Conservation (phyloP, 371 early-diverging fungal species). For the Fennellomyces sp. region DNA sequence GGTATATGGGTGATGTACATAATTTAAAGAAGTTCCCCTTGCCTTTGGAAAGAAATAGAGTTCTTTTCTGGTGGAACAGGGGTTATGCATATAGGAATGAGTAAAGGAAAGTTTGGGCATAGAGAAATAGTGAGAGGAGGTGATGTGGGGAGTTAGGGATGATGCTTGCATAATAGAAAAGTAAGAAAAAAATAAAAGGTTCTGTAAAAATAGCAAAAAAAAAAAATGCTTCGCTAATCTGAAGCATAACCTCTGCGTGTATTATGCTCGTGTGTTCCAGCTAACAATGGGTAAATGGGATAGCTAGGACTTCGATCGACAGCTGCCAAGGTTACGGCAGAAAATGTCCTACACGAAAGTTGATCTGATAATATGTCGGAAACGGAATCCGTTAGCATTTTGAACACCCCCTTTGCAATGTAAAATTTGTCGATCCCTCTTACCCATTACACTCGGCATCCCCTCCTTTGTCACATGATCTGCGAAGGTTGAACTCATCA, state of each 20-base stretch:
- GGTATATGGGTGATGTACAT: neutral
- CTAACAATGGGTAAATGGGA: slow-evolving; percentile 18
- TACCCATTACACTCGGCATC: slow-evolving; percentile 34
- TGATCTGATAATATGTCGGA: slow-evolving; percentile 30
- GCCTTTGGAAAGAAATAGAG: no score
- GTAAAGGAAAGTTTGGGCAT: neutral
- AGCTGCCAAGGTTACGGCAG: slow-evolving; percentile 25
- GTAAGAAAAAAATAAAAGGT: neutral
- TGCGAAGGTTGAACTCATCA: neutral
- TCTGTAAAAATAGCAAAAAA: neutral
- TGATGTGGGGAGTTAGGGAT: neutral
- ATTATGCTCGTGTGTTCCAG: neutral
- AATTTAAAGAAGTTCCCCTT: neutral
- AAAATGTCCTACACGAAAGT: slow-evolving; percentile 35
- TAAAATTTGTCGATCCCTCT: neutral
- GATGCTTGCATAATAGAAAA: neutral
- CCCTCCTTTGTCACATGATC: slow-evolving; percentile 16
- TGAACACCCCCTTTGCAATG: no score
- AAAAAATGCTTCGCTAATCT: neutral
- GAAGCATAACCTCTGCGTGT: slow-evolving; percentile 8
- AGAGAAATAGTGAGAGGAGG: neutral
- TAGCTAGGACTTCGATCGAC: slow-evolving; percentile 14
- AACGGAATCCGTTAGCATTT: no score
- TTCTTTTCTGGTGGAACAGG: no score
- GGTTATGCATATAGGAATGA: neutral